Conservation (phyloP, 805 yeast species). For the Kodamaea neixiangensis region DNA sequence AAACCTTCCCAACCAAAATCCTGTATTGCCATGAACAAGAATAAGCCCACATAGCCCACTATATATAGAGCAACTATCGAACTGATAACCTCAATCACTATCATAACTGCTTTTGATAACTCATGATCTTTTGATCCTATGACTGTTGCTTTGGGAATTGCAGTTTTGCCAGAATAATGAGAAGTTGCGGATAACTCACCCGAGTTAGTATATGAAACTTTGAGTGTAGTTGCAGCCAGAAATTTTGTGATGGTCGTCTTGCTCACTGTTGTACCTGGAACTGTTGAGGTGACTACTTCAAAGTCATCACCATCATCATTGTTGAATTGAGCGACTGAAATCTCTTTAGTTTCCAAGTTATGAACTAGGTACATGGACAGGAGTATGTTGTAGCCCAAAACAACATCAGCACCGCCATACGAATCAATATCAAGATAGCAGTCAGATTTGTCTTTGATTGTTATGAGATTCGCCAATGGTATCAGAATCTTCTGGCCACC, state of each 20-base stretch:
- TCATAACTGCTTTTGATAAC: too few relatives aligned
- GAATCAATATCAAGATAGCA: background rate
- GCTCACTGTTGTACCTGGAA: background rate
- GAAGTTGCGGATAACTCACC: background rate
- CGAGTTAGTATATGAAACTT: background rate
- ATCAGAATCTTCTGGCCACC: conserved; percentile 4
- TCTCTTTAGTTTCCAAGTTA: background rate
- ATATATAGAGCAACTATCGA: too few relatives aligned
- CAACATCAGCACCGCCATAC: background rate
- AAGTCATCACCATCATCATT: background rate
- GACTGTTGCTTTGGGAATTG: too few relatives aligned
- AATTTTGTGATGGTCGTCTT: background rate
- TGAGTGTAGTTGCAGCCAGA: background rate
- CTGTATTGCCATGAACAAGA: too few relatives aligned
- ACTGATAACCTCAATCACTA: too few relatives aligned
- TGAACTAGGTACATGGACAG: background rate
- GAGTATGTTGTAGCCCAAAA: background rate
- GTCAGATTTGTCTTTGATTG: background rate
- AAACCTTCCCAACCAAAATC: too few relatives aligned
- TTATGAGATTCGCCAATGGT: conserved; percentile 4
- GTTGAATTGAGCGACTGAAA: background rate
- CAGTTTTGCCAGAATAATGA: too few relatives aligned
- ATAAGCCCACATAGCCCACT: too few relatives aligned
- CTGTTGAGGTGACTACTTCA: background rate
- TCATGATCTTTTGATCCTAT: too few relatives aligned